Percentiles rank a stretch among this genome's conserved stretches.
phyloP scores from a whole-genome alignment of 202 grass and related monocot species.

The Dendrocalamus latiflorus region DNA sequence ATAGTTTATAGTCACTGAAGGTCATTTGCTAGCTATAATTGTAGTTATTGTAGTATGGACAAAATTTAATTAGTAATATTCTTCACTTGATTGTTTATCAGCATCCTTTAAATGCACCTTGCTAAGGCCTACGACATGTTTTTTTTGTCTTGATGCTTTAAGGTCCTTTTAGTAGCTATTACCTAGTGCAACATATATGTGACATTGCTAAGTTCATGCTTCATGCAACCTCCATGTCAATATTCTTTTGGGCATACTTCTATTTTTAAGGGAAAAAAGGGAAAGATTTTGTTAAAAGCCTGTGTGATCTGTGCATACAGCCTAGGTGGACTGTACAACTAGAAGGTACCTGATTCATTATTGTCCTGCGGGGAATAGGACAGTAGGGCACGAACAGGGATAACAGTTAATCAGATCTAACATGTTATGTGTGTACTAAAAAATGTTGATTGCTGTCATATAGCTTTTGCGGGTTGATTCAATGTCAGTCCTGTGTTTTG shows the following conservation, averaged over 20 bases:
- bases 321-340: not conserved
- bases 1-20: not conserved
- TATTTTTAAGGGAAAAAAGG: not conserved
- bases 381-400: not conserved
- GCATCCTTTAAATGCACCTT: not conserved
- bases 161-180: not conserved
- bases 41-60: not conserved
- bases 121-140: not conserved
- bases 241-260: not conserved
- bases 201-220: not conserved
- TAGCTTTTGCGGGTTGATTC: not conserved
- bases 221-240: not conserved
- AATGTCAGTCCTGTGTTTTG: not conserved
- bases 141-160: not conserved
- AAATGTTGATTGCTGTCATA: not conserved
- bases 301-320: not conserved
- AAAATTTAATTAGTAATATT: not conserved
- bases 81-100: not conserved
- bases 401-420: not conserved
- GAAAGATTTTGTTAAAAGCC: not conserved
- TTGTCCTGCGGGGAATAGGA: not conserved
- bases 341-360: slow-evolving; percentile 1
- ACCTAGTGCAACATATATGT: not conserved
- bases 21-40: not conserved
- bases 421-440: not conserved